Evolutionary conservation across 192 early-diverging fungal species (phyloP).

Genomic region (Coemansia interrupta): DNA sequence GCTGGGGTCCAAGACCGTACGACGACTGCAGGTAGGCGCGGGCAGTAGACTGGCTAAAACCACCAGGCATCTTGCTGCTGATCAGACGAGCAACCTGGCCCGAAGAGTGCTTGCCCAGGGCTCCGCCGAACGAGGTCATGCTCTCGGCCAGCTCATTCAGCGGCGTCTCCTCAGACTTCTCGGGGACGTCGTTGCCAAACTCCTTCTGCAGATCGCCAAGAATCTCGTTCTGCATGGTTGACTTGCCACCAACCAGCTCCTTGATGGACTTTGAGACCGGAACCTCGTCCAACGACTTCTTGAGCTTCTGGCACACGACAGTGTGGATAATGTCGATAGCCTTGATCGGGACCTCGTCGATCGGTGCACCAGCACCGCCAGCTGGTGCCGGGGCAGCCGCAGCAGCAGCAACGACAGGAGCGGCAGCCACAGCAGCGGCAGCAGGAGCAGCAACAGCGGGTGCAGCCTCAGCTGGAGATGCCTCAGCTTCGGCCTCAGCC

Average conservation of each 20-base stretch:
- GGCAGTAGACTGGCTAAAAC: slow-evolving; percentile 75
- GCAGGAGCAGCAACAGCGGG: slow-evolving; percentile 50
- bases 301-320: slow-evolving; percentile 88
- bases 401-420: slow-evolving; percentile 55
- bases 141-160: slow-evolving; percentile 74
- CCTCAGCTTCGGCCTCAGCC: slow-evolving; percentile 56
- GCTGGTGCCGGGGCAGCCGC: slow-evolving; percentile 56
- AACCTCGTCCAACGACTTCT: slow-evolving; percentile 82
- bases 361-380: slow-evolving; percentile 49
- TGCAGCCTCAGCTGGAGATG: slow-evolving; percentile 49
- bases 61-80: slow-evolving; percentile 84
- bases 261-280: slow-evolving; percentile 64
- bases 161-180: slow-evolving; percentile 87
- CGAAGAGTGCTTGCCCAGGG: slow-evolving; percentile 76
- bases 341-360: slow-evolving; percentile 75
- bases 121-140: slow-evolving; percentile 59
- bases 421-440: slow-evolving; percentile 51
- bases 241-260: slow-evolving; percentile 94
- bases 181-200: slow-evolving; percentile 76
- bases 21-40: slow-evolving; percentile 71
- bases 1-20: slow-evolving; percentile 80
- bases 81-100: slow-evolving; percentile 74
- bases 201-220: slow-evolving; percentile 88
- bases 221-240: slow-evolving; percentile 91
- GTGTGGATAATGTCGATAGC: slow-evolving; percentile 79